These are phyloP conservation scores for Phtheirospermum japonicum DNA, from an alignment of 257 asterid genomes.

Conservation along the genomic window DNA sequence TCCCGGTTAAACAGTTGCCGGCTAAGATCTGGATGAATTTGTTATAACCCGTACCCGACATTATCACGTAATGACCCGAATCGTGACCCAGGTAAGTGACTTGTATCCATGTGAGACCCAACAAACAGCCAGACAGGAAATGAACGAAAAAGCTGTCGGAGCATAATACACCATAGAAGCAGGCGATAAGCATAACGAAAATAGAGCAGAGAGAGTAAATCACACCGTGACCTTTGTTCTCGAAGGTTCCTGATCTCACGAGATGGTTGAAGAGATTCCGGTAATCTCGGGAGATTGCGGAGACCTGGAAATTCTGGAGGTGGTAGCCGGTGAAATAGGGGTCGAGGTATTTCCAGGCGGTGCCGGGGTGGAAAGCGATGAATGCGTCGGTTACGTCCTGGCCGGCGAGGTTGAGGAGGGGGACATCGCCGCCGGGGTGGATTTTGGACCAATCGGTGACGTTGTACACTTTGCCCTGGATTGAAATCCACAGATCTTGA, in stretches of 20 bases:
- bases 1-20: slow-evolving; percentile 85
- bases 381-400: slow-evolving; percentile 60
- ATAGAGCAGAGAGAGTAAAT: slow-evolving; percentile 31
- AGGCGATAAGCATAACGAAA: slow-evolving; percentile 26
- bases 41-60: slow-evolving; percentile 48
- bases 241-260: slow-evolving; percentile 41
- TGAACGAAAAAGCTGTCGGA: slow-evolving; percentile 31
- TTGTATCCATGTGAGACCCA: slow-evolving; percentile 54
- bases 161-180: slow-evolving; percentile 37
- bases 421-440: slow-evolving; percentile 54
- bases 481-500: slow-evolving; percentile 49
- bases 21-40: slow-evolving; percentile 59
- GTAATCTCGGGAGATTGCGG: slow-evolving; percentile 42
- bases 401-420: slow-evolving; percentile 43
- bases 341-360: slow-evolving; percentile 39
- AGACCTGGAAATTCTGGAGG: slow-evolving; percentile 37
- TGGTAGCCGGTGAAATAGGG: slow-evolving; percentile 35
- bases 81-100: slow-evolving; percentile 84
- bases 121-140: slow-evolving; percentile 32
- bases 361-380: slow-evolving; percentile 50
- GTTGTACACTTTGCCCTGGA: slow-evolving; percentile 53
- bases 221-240: slow-evolving; percentile 49
- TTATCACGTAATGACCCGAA: slow-evolving; percentile 82
- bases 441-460: slow-evolving; percentile 46
- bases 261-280: slow-evolving; percentile 34